Base-by-base conservation (phyloP, 768 basidiomycete genomes). In the Termitomyces sp. region DNA sequence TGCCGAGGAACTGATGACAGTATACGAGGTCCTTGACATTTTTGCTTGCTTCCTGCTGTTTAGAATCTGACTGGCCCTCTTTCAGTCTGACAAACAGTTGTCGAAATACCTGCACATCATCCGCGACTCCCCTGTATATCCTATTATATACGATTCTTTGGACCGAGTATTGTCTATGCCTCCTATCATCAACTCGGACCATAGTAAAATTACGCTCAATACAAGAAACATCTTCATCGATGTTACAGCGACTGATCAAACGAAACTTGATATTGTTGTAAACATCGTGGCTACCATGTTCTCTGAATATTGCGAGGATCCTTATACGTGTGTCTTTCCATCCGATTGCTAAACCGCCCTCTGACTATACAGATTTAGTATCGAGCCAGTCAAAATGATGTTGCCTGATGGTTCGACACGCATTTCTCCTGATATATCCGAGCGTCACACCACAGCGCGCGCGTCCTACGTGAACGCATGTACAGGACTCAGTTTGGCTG, bases 271-370 rank as follows among this genome's bases (percentile, higher is more conserved):
- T 62, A 95, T 98, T 49, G 97, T 98, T 53, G 84, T 94, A 48
- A 97, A 95, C 70, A 95, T 98, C 60, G 84, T 99, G 13, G 78
- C 89, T 2, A 88, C 92, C n/a, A 96, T 98, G 95, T 99, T 99
- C 74, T 88, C 96, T 2, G 95, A 98, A 72, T 97, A 99, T 68
- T 94, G 92, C 69, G 83, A 83, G 59, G 85, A 92, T 42, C 92
- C 94, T 4, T 98, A 87, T 83, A 87, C 91, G 95, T 98, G 72
- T 62, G 92, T 72, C 7, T 22, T 47, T 22, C 59, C n/a, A 20
- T 32, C 41, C 4, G 14, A 48, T 37, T 10, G 20, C 3, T 31
- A 13, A 9, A 8, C 13, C n/a, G 27, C 26, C 22, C 46, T 56
- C 12, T 62, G 49, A 55, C 36, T 37, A 59, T 46, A 56, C 20